Percentiles rank a stretch among this genome's conserved stretches.
Evolutionary conservation across 768 basidiomycete species (phyloP).

Genomic region (Suillus placidus): DNA sequence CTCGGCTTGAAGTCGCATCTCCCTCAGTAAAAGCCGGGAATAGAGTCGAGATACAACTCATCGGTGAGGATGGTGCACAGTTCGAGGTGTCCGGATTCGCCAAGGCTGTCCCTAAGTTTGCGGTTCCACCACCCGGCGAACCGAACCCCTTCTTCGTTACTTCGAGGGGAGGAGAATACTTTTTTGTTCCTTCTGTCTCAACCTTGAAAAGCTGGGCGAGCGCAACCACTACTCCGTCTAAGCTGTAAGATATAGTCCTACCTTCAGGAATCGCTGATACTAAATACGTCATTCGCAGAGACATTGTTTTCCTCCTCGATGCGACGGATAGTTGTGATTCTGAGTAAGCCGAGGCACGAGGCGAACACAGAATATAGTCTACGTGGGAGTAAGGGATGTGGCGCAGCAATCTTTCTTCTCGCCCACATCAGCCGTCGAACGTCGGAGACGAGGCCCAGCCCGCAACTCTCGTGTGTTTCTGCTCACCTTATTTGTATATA

Average conservation of each 20-base stretch:
- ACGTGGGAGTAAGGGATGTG: no score
- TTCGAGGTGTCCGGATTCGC: not conserved
- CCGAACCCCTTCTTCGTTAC: not conserved
- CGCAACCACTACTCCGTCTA: not conserved
- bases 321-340: no score
- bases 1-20: not conserved
- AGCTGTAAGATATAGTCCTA: not conserved
- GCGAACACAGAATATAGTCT: no score
- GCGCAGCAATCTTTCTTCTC: no score
- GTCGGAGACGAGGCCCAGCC: no score
- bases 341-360: no score
- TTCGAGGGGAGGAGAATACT: slow-evolving; percentile 1
- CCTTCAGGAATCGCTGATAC: not conserved
- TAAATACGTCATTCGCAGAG: not conserved
- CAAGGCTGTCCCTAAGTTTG: not conserved
- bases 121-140: not conserved
- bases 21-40: not conserved
- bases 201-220: not conserved
- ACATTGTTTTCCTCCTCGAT: no score
- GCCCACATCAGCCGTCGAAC: no score
- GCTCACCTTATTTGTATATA: no score
- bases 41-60: not conserved
- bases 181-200: not conserved
- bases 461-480: no score
- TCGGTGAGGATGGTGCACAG: not conserved